Evolutionary conservation across 768 basidiomycete genomes (phyloP), one percentile per base, ranked within the genome.

Genomic region (Phlegmacium glaucopus): DNA sequence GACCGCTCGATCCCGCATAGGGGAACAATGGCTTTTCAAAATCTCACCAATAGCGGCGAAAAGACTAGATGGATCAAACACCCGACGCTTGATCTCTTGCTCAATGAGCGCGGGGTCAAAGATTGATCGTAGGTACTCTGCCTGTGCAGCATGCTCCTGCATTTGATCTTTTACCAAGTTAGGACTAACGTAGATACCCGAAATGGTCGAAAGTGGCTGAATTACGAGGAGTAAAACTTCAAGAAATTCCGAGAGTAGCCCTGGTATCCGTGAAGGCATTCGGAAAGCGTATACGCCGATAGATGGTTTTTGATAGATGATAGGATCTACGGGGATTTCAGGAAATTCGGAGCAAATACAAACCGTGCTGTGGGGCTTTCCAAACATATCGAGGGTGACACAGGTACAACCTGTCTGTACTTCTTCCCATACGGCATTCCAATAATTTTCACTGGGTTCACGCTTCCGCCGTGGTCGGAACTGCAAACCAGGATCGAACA

Each of bases 1-100:
- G 22, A 96, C 85, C 37, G 82, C 78, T 11, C 72, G 77, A 66
- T 96, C 94, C 29, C 94, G 75, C 84, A 95, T 94, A 11, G 94
- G 94, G 6, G 94, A 94, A 52, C 94, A 95, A 58, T 96, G 93
- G 29, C 82, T 81, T 65, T 94, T 91, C 52, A 95, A 76, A 13
- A 87, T 86, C 52, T 79, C 74, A 11, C 90, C 92, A 50, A 96
- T 83, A 49, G 83, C 80, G 39, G 74, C 62, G 68, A 95, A 92
- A 39, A 94, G 75, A 9, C 82, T 82, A 6, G 82, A 78, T 18
- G 89, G 82, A 68, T 93, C 89, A 61, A 90, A 92, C 8, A 89
- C 69, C 28, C 79, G 76, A 52, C 85, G 85, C 45, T 72, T 76
- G 55, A 93, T 79, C 68, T 94, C 90, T 63, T 89, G 87, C 60